Conservation (phyloP, 179 eudicot genomes). For the Silene noctiflora region DNA sequence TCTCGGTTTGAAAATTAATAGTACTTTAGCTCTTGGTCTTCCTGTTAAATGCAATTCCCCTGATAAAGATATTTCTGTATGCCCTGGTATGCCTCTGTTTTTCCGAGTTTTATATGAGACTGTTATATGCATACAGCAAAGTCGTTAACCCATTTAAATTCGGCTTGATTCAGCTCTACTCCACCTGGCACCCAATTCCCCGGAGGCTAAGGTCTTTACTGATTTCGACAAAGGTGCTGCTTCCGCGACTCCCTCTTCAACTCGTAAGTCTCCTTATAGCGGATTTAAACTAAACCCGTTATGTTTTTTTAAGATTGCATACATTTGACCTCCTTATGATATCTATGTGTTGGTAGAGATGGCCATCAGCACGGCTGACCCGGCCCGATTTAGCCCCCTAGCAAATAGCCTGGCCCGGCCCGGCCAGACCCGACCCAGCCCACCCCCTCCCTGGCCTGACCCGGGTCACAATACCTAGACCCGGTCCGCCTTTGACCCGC, state of each 20-base stretch:
- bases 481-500: too few relatives aligned
- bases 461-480: too few relatives aligned
- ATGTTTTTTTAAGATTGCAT: not conserved
- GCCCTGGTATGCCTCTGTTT: constrained; percentile 42
- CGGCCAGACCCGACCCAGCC: too few relatives aligned
- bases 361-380: too few relatives aligned
- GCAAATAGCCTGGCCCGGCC: too few relatives aligned
- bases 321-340: not conserved
- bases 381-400: too few relatives aligned
- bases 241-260: constrained; percentile 24
- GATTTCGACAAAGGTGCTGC: constrained; percentile 37
- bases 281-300: too few relatives aligned
- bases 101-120: not conserved
- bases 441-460: too few relatives aligned
- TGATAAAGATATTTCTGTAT: constrained; percentile 29
- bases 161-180: constrained; percentile 40
- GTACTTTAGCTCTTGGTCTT: constrained; percentile 61
- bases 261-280: constrained; percentile 23
- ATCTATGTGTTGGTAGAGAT: too few relatives aligned
- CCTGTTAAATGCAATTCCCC: constrained; percentile 53
- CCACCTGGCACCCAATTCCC: constrained; percentile 60
- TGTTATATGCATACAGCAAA: not conserved
- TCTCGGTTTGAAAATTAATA: constrained; percentile 69
- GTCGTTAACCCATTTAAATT: too few relatives aligned
- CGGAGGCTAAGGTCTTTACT: constrained; percentile 60